Percentiles rank a stretch among this genome's conserved stretches.
phyloP scores from a whole-genome alignment of 306 rosid genomes.

The Lupinus albus region DNA sequence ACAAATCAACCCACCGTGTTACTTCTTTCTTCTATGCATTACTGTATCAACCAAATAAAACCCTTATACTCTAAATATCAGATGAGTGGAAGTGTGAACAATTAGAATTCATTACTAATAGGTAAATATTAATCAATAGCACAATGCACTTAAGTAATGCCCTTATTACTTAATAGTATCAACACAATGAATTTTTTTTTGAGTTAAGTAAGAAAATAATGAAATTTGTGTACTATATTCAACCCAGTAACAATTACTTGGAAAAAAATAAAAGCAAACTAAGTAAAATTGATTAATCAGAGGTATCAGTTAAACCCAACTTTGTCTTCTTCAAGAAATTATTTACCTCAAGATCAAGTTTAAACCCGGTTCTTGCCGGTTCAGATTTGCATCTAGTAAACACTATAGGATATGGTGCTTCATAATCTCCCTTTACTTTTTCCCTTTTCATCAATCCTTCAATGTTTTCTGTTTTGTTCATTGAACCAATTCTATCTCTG shows the following conservation, averaged over 20 bases:
- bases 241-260: slow-evolving; percentile 12
- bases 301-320: slow-evolving; percentile 55
- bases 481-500: slow-evolving; percentile 26
- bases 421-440: slow-evolving; percentile 22
- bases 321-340: slow-evolving; percentile 54
- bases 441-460: slow-evolving; percentile 34
- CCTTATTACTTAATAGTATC: not conserved
- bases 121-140: too few species aligned
- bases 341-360: slow-evolving; percentile 56
- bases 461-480: slow-evolving; percentile 40
- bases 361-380: slow-evolving; percentile 64
- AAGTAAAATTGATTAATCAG: slow-evolving; percentile 48
- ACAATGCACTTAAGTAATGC: too few species aligned
- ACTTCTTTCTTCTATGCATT: not conserved
- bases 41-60: not conserved
- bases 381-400: slow-evolving; percentile 92
- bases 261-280: not conserved
- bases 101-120: not conserved
- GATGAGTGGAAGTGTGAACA: not conserved
- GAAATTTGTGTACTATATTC: not conserved
- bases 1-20: slow-evolving; percentile 28
- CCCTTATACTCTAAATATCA: not conserved
- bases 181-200: not conserved
- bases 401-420: slow-evolving; percentile 46
- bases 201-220: not conserved